These are phyloP conservation scores for Desmodesmus armatus DNA, from an alignment of 139 green algal species.

Conservation along the genomic window DNA sequence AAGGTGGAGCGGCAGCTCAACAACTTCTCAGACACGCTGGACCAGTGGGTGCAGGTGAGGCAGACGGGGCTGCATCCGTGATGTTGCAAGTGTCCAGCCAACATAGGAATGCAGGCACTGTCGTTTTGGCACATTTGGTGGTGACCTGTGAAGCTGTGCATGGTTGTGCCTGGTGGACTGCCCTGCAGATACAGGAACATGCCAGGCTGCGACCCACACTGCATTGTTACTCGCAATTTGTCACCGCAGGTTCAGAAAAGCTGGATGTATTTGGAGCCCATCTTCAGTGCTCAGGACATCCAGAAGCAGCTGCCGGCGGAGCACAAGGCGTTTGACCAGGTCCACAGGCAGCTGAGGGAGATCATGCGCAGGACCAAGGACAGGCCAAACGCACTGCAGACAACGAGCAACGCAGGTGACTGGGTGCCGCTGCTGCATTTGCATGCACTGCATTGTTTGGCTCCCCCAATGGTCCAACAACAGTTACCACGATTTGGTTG, in stretches of 20 bases:
- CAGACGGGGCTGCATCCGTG: too few relatives aligned
- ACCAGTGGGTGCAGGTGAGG: constrained; percentile 74
- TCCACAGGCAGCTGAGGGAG: constrained; percentile 87
- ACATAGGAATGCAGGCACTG: too few relatives aligned
- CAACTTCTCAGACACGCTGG: constrained; percentile 77
- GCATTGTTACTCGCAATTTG: neutral
- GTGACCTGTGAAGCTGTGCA: neutral
- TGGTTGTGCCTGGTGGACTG: too few relatives aligned
- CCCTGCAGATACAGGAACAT: too few relatives aligned
- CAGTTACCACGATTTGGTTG: too few relatives aligned
- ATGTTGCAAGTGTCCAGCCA: too few relatives aligned
- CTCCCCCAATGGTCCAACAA: neutral
- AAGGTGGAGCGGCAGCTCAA: constrained; percentile 79
- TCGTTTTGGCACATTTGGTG: too few relatives aligned
- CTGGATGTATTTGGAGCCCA: constrained; percentile 93
- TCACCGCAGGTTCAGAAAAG: constrained; percentile 71
- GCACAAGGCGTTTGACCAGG: constrained; percentile 77
- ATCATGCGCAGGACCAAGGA: constrained; percentile 87
- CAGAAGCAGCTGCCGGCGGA: constrained; percentile 86
- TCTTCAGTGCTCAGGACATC: constrained; percentile 88
- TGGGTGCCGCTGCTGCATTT: neutral
- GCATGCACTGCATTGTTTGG: too few relatives aligned
- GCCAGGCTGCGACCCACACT: too few relatives aligned
- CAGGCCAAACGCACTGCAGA: constrained; percentile 76
- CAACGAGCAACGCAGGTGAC: constrained; percentile 41